Conservation (phyloP, 129 eudicot species). For the Flaveria bidentis region DNA sequence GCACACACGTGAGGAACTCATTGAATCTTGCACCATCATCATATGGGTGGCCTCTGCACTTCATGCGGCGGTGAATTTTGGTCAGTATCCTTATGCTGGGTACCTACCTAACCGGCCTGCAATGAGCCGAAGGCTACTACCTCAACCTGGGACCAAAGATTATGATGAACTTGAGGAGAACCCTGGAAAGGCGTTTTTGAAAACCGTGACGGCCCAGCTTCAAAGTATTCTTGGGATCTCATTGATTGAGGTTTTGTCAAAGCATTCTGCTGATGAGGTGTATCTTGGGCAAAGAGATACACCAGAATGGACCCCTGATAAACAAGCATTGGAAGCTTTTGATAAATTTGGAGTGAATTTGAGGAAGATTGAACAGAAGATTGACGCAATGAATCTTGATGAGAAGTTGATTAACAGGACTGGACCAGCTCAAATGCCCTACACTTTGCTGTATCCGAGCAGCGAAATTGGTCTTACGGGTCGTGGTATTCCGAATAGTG, state of each 20-base stretch:
- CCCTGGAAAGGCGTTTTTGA: slow-evolving; percentile 64
- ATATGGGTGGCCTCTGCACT: slow-evolving; percentile 88
- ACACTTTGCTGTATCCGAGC: slow-evolving; percentile 72
- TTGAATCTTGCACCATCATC: slow-evolving; percentile 66
- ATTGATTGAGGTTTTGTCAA: slow-evolving; percentile 67
- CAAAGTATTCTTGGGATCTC: slow-evolving; percentile 71
- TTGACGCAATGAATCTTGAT: slow-evolving; percentile 48
- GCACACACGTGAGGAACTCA: slow-evolving; percentile 59
- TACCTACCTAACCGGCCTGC: slow-evolving; percentile 75
- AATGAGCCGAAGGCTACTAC: slow-evolving; percentile 66
- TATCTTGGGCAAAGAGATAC: slow-evolving; percentile 69
- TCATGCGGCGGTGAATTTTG: slow-evolving; percentile 84
- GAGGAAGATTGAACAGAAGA: slow-evolving; percentile 47
- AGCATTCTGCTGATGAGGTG: slow-evolving; percentile 74
- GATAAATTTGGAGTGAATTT: slow-evolving; percentile 50
- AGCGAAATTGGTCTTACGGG: slow-evolving; percentile 72
- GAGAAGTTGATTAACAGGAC: slow-evolving; percentile 54
- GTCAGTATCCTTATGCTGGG: slow-evolving; percentile 90
- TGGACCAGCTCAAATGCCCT: slow-evolving; percentile 78
- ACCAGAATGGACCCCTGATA: slow-evolving; percentile 67
- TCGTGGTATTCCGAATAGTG: slow-evolving; percentile 85
- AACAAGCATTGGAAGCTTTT: slow-evolving; percentile 50
- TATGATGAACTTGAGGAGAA: slow-evolving; percentile 51
- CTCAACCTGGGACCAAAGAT: slow-evolving; percentile 53
- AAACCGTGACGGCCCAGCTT: slow-evolving; percentile 67